Evolutionary conservation across 1,284 basidiomycete genomes (phyloP).

Genomic region (Apiotrichum gracile): DNA sequence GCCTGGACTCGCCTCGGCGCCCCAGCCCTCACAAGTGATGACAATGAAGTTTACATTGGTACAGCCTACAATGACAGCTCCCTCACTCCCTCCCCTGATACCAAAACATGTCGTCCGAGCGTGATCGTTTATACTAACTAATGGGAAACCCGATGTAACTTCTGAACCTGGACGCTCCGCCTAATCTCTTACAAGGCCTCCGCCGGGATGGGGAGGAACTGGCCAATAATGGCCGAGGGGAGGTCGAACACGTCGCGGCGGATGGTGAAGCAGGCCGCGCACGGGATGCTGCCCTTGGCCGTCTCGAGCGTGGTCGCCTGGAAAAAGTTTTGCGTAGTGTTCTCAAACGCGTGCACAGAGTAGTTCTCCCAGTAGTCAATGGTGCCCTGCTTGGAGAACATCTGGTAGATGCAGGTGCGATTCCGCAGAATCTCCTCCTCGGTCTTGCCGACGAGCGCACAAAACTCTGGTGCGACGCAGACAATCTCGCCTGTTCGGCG

Average conservation of each 20-base stretch:
- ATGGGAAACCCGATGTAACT: too few species aligned
- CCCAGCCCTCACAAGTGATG: too few species aligned
- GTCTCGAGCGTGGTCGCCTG: constrained; percentile 68
- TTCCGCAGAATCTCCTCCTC: constrained; percentile 72
- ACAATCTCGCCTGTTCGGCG: constrained; percentile 95
- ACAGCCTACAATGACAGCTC: too few species aligned
- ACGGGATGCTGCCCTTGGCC: constrained; percentile 54
- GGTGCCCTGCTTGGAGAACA: constrained; percentile 68
- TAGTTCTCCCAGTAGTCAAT: constrained; percentile 96
- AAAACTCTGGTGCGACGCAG: constrained; percentile 92
- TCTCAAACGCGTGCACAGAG: constrained; percentile 88
- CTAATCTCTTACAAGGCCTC: constrained; percentile 10
- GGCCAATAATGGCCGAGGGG: constrained; percentile 79
- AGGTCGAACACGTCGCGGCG: constrained; percentile 61
- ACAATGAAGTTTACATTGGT: too few species aligned
- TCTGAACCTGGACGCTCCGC: too few species aligned
- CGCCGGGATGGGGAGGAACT: constrained; percentile 41
- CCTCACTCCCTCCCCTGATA: too few species aligned
- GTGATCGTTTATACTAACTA: too few species aligned
- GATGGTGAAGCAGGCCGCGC: constrained; percentile 79
- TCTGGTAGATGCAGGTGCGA: constrained; percentile 70
- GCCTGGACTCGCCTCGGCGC: too few species aligned
- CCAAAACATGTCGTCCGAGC: too few species aligned
- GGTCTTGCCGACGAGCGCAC: constrained; percentile 83
- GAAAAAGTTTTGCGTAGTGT: constrained; percentile 89